phyloP scores from a whole-genome alignment of 805 yeast genomes.

The Saccharomycopsis sp. region DNA sequence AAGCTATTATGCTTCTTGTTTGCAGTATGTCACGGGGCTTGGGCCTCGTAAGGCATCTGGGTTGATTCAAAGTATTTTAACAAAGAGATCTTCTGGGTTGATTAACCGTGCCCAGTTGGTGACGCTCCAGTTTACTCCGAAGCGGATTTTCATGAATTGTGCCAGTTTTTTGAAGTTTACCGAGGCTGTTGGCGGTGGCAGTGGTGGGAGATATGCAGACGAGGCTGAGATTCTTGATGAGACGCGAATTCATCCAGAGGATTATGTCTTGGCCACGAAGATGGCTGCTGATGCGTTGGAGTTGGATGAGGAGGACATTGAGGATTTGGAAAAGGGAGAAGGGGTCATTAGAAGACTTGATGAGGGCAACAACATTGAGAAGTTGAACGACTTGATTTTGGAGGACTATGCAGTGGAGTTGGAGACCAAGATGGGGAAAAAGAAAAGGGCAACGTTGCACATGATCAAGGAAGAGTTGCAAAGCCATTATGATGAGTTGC shows the following conservation, averaged over 20 bases:
- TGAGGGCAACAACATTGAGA: slow-evolving; percentile 59
- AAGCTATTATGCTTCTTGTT: slow-evolving; percentile 54
- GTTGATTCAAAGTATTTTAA: slow-evolving; percentile 67
- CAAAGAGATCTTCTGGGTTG: slow-evolving; percentile 50
- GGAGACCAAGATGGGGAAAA: slow-evolving; percentile 61
- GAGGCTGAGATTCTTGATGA: slow-evolving; percentile 80
- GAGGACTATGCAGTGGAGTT: slow-evolving; percentile 90
- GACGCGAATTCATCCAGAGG: slow-evolving; percentile 96
- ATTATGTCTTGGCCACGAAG: slow-evolving; percentile 88
- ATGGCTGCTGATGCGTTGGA: slow-evolving; percentile 98
- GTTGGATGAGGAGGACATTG: slow-evolving; percentile 86
- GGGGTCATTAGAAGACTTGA: slow-evolving; percentile 70
- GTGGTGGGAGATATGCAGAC: slow-evolving; percentile 34
- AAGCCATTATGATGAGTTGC: slow-evolving; percentile 77
- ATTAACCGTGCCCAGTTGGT: slow-evolving; percentile 72
- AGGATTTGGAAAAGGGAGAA: slow-evolving; percentile 66
- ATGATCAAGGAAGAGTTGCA: slow-evolving; percentile 82
- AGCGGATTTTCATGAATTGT: slow-evolving; percentile 81
- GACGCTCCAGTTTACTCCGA: slow-evolving; percentile 68
- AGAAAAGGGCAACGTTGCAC: slow-evolving; percentile 69
- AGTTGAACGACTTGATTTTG: slow-evolving; percentile 77
- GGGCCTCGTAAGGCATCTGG: slow-evolving; percentile 95
- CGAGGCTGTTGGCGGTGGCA: slow-evolving; percentile 32
- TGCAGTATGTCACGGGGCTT: slow-evolving; percentile 80
- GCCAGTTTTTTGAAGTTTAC: slow-evolving; percentile 82